Conservation (phyloP, 352 stramenopile genomes). For the Pythium pectinolyticum region DNA sequence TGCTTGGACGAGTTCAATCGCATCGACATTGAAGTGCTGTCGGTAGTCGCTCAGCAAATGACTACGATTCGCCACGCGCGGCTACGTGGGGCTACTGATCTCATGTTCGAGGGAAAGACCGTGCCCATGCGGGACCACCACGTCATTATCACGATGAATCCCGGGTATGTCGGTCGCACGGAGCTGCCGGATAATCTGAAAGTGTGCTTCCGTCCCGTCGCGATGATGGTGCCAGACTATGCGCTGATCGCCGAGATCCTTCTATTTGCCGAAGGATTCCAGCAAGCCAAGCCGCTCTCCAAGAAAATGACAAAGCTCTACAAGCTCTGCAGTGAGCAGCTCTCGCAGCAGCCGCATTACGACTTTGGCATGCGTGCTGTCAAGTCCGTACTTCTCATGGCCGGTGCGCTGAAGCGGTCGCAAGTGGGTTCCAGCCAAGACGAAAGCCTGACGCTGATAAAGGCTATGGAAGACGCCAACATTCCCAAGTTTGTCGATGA, state of each 20-base stretch:
- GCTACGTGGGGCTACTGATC: conserved; percentile 32
- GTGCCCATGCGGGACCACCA: conserved; percentile 67
- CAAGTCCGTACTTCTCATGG: conserved; percentile 79
- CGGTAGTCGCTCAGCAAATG: conserved; percentile 88
- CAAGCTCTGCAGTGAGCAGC: conserved; percentile 83
- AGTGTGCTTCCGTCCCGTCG: conserved; percentile 77
- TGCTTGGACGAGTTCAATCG: conserved; percentile 92
- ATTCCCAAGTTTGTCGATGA: conserved; percentile 90
- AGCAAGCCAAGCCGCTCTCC: conserved; percentile 57
- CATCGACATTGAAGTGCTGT: conserved; percentile 87
- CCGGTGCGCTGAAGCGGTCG: conserved; percentile 61
- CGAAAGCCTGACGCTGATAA: conserved; percentile 88
- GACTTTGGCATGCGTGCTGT: conserved; percentile 89
- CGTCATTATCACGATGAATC: conserved; percentile 91
- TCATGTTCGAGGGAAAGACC: conserved; percentile 57
- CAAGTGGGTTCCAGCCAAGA: conserved; percentile 26
- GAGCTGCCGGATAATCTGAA: conserved; percentile 88
- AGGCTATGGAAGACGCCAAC: conserved; percentile 92
- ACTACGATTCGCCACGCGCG: conserved; percentile 55
- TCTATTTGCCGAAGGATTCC: conserved; percentile 81
- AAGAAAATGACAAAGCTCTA: conserved; percentile 78
- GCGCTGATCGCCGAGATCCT: conserved; percentile 83
- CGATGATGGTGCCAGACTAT: conserved; percentile 91
- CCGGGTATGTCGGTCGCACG: conserved; percentile 71
- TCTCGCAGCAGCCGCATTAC: conserved; percentile 84